Conservation (phyloP, 768 basidiomycete species). For the Xanthoconium purpureum region DNA sequence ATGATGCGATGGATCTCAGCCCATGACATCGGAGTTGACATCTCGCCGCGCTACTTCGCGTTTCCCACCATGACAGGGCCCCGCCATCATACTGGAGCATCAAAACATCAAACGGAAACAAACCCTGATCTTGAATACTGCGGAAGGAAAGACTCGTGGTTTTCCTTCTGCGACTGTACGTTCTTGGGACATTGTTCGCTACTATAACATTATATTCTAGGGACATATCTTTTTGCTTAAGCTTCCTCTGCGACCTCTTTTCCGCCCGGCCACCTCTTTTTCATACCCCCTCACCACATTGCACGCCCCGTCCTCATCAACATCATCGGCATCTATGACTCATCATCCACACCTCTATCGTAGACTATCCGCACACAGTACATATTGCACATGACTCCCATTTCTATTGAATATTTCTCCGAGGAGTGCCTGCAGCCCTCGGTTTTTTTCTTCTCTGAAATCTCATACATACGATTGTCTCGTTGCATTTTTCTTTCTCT, state of each 20-base stretch:
- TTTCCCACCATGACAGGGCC: constrained; percentile 5
- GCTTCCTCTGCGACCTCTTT: constrained; percentile 6
- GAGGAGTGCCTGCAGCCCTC: constrained; percentile 3
- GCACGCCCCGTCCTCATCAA: constrained; percentile 4
- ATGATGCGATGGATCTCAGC: constrained; percentile 40
- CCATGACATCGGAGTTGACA: constrained; percentile 22
- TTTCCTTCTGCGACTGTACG: constrained; percentile 25
- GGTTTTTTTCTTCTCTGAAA: neutral
- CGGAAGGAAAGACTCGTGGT: neutral
- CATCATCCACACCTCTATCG: constrained; percentile 17
- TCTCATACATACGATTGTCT: neutral
- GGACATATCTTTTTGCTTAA: constrained; percentile 27
- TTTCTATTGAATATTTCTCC: constrained; percentile 26
- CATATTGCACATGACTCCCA: constrained; percentile 29
- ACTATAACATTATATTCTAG: constrained; percentile 36
- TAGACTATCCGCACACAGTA: constrained; percentile 28
- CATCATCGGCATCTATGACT: constrained; percentile 28
- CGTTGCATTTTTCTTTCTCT: constrained; percentile 1
- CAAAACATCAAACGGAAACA: constrained; percentile 4
- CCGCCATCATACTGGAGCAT: constrained; percentile 2
- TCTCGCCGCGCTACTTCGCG: neutral
- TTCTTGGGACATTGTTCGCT: constrained; percentile 36
- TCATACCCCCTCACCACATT: neutral
- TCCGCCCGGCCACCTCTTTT: constrained; percentile 14
- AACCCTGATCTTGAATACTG: constrained; percentile 20